phyloP scores from a whole-genome alignment of 345 rosid species.

The Physaria fendleri region DNA sequence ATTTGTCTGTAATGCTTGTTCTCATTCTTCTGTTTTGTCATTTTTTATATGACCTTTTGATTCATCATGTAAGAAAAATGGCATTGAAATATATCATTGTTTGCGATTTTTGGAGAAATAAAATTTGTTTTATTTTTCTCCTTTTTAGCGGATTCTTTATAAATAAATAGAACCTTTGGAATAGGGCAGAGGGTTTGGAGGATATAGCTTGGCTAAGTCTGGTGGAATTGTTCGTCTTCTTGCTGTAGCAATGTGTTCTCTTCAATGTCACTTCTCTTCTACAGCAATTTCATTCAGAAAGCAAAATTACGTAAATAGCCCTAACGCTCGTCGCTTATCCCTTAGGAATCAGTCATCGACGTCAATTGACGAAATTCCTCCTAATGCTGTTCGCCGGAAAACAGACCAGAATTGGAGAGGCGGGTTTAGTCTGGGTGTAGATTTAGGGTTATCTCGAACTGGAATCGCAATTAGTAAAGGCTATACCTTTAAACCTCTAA shows the following conservation, averaged over 20 bases:
- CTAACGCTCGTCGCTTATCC: neutral
- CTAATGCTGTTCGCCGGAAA: conserved; percentile 67
- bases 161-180: neutral
- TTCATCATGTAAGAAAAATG: conserved; percentile 2
- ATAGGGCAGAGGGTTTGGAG: neutral
- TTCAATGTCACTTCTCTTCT: conserved; percentile 10
- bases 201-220: neutral
- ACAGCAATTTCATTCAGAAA: neutral
- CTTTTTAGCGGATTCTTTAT: too few species aligned
- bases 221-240: neutral
- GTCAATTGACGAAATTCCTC: conserved; percentile 47
- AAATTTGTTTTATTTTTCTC: neutral
- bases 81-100: neutral
- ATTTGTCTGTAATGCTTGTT: conserved; percentile 1
- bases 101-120: conserved; percentile 6
- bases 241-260: conserved; percentile 24
- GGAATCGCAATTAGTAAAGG: conserved; percentile 87
- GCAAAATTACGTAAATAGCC: conserved; percentile 17
- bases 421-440: conserved; percentile 87
- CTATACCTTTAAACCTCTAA: conserved; percentile 63
- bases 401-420: conserved; percentile 57
- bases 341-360: conserved; percentile 9
- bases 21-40: too few species aligned
- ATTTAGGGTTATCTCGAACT: conserved; percentile 72
- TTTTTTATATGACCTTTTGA: neutral